These are phyloP conservation scores for Globisporangium emineosum DNA, from an alignment of 352 stramenopile genomes.

Conservation along the genomic window DNA sequence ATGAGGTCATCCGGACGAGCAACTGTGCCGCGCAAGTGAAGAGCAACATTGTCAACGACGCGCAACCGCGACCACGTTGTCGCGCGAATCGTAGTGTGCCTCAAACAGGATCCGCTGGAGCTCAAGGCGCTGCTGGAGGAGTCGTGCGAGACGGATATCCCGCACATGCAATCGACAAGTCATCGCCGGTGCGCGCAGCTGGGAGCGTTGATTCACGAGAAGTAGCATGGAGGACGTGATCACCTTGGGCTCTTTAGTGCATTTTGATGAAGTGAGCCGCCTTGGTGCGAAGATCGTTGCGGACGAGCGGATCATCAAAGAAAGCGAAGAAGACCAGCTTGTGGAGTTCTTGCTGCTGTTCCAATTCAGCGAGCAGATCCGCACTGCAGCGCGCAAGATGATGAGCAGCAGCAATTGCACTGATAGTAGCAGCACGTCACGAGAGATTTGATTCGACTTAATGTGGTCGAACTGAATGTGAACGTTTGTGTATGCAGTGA, in stretches of 20 bases:
- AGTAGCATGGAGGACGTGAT: slow-evolving; percentile 63
- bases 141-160: slow-evolving; percentile 37
- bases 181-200: slow-evolving; percentile 48
- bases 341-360: slow-evolving; percentile 44
- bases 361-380: slow-evolving; percentile 55
- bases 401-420: slow-evolving; percentile 9
- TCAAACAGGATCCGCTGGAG: slow-evolving; percentile 38
- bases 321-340: slow-evolving; percentile 45
- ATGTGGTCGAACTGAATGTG: background rate
- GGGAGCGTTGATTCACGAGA: slow-evolving; percentile 38
- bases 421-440: background rate
- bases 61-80: slow-evolving; percentile 51
- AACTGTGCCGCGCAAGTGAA: slow-evolving; percentile 14
- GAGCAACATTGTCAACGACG: slow-evolving; percentile 14
- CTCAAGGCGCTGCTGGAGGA: slow-evolving; percentile 36
- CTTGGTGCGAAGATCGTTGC: slow-evolving; percentile 45
- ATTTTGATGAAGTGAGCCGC: slow-evolving; percentile 52
- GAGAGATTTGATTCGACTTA: too few relatives aligned
- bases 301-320: slow-evolving; percentile 33
- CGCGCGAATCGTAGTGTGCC: slow-evolving; percentile 38
- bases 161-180: slow-evolving; percentile 38
- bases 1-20: slow-evolving; percentile 24
- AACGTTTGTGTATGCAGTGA: too few relatives aligned
- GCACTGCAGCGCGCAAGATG: slow-evolving; percentile 33
- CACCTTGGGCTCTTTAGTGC: too few relatives aligned